These are phyloP conservation scores for Aureobasidium sp. DNA, from an alignment of 2,329 filamentous ascomycete species.

Conservation along the genomic window DNA sequence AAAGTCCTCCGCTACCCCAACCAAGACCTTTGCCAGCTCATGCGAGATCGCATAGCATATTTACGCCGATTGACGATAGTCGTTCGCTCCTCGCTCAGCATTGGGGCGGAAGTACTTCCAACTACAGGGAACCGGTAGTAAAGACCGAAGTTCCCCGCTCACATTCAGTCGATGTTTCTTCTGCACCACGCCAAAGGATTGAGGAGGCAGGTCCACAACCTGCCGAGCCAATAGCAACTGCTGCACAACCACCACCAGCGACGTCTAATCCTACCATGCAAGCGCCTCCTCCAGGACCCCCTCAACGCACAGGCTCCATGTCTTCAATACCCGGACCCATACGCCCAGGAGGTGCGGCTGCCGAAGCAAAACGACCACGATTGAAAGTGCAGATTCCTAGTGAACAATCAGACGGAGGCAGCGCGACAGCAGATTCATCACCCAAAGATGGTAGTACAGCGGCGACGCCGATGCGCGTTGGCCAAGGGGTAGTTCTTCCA, in stretches of 20 bases:
- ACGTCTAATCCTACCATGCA: slow-evolving; percentile 15
- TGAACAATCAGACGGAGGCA: slow-evolving; percentile 67
- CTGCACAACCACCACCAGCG: not conserved
- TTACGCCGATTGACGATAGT: slow-evolving; percentile 92
- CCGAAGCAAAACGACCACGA: slow-evolving; percentile 64
- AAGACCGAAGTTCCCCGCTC: slow-evolving; percentile 45
- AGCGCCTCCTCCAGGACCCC: slow-evolving; percentile 30
- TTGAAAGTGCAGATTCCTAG: slow-evolving; percentile 93
- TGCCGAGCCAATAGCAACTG: not conserved
- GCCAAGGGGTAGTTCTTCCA: slow-evolving; percentile 65
- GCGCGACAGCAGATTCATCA: slow-evolving; percentile 62
- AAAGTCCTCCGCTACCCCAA: slow-evolving; percentile 47
- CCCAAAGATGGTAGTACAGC: slow-evolving; percentile 52
- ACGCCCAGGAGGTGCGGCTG: slow-evolving; percentile 66
- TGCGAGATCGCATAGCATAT: slow-evolving; percentile 79
- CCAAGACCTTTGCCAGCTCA: slow-evolving; percentile 54
- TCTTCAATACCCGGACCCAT: slow-evolving; percentile 62
- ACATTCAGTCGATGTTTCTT: slow-evolving; percentile 57
- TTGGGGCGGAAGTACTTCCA: slow-evolving; percentile 49
- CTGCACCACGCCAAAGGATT: slow-evolving; percentile 41
- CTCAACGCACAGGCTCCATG: slow-evolving; percentile 46
- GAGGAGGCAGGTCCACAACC: slow-evolving; percentile 39
- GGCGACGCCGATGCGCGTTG: slow-evolving; percentile 2
- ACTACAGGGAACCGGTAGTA: slow-evolving; percentile 37
- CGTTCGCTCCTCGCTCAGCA: slow-evolving; percentile 82